A percentile compares a stretch with the other conserved stretches of the same genome.
Evolutionary conservation across 2,329 filamentous ascomycete genomes (phyloP).

Genomic region (Helicocarpus griseus): DNA sequence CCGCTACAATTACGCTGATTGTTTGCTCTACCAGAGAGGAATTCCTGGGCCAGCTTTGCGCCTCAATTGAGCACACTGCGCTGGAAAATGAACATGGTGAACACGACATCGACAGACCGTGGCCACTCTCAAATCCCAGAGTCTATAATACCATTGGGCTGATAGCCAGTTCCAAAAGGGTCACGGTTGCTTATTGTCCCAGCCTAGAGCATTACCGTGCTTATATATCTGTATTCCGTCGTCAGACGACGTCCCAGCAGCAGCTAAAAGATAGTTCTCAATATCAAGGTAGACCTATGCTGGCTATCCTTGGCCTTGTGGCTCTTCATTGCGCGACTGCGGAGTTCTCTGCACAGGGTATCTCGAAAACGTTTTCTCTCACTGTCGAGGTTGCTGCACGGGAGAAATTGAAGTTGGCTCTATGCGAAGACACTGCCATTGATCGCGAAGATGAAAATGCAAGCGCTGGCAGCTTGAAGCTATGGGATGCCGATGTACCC

Average conservation of each 20-base stretch:
- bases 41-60: conserved; percentile 53
- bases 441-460: conserved; percentile 22
- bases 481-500: conserved; percentile 48
- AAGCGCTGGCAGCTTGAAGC: conserved; percentile 22
- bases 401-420: conserved; percentile 22
- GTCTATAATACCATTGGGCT: conserved; percentile 58
- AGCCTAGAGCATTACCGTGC: conserved; percentile 70
- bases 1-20: conserved; percentile 55
- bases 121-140: conserved; percentile 24
- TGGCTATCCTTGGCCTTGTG: conserved; percentile 33
- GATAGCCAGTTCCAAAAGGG: conserved; percentile 56
- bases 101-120: conserved; percentile 3
- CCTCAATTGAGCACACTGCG: conserved; percentile 33
- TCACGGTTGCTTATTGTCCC: conserved; percentile 63
- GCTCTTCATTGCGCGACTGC: conserved; percentile 33
- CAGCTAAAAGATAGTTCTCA: not conserved
- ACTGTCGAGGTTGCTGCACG: conserved; percentile 29
- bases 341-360: conserved; percentile 40
- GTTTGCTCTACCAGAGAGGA: conserved; percentile 56
- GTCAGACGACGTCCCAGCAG: conserved; percentile 12
- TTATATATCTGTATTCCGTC: conserved; percentile 53
- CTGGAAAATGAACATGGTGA: conserved; percentile 9
- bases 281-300: conserved; percentile 14
- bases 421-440: conserved; percentile 33
- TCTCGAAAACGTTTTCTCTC: conserved; percentile 35